Evolutionary conservation across 441 rosid species (phyloP), one percentile per base, ranked within the genome.

Genomic region (Aquilaria agallochum): DNA sequence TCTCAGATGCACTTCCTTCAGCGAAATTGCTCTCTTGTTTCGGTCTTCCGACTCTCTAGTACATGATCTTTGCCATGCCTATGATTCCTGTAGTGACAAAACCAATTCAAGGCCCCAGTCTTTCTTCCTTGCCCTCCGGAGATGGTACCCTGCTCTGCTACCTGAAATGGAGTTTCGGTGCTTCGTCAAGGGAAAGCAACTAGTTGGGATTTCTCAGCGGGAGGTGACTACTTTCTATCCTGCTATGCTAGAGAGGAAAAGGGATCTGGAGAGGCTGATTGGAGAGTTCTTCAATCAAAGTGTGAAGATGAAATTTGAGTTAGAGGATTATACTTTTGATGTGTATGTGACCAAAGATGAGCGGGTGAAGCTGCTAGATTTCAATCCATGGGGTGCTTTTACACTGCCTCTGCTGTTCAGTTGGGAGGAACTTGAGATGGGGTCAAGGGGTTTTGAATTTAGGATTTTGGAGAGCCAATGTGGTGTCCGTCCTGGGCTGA

Each of bases 101-200:
- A 64, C 56, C 70, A 67, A 68, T 2, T 75, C 84, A 31, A 75
- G 85, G 59, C 95, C 96, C 1, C 70, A 56, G 27, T 83, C 64
- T 59, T 89, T 92, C 87, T 76, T 77, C 80, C 88, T 89, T 50
- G 89, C 96, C 5, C 84, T 92, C 56, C 73, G 97, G 42, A 89
- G 83, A 76, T 92, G 93, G 96, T 86, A 87, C 53, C 81, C 89
- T 0, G 68, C 73, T 3, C 67, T 89, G 1, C 74, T 52, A 53
- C 90, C 91, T 0, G 90, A 84, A 64, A 84, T 85, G 91, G 96
- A 92, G 55, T 89, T 87, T 64, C 83, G 95, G 31, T 92, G 96
- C 72, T 87, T 92, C 44, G 89, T 89, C 4, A 65, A 64, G 58
- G 74, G 64, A 12, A 80, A 69, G 7, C 71, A 63, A 55, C 87